Evolutionary conservation across 2,329 filamentous ascomycete species (phyloP).

Genomic region (Tolypocladium nubicola): DNA sequence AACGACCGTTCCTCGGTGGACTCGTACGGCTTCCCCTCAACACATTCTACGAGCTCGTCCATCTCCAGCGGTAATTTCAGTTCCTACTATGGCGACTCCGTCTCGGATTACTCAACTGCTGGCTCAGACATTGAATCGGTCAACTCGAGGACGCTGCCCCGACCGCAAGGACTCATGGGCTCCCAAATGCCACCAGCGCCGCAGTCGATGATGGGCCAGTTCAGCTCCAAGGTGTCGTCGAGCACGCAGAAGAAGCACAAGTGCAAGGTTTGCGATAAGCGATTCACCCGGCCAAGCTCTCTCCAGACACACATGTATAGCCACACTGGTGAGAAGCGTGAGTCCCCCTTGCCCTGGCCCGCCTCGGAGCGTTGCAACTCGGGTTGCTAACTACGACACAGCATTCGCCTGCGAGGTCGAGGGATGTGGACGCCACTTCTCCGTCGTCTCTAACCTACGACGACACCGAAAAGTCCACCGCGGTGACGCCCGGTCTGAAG

Average conservation of each 20-base stretch:
- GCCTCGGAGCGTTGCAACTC: background rate
- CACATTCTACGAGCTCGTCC: constrained; percentile 78
- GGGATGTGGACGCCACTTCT: constrained; percentile 91
- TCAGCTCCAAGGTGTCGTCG: constrained; percentile 91
- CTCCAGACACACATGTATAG: constrained; percentile 98
- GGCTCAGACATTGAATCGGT: constrained; percentile 78
- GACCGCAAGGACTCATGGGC: constrained; percentile 54
- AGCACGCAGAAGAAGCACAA: constrained; percentile 99
- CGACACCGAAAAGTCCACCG: constrained; percentile 93
- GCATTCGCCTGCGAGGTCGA: constrained; percentile 92
- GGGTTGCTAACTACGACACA: constrained; percentile 22
- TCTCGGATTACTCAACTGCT: constrained; percentile 87
- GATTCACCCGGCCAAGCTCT: constrained; percentile 89
- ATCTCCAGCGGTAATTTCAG: constrained; percentile 74
- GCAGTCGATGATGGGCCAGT: constrained; percentile 97
- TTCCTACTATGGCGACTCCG: constrained; percentile 75
- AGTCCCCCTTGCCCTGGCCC: constrained; percentile 28
- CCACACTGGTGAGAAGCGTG: constrained; percentile 96
- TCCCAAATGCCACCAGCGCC: constrained; percentile 68
- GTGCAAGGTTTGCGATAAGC: constrained; percentile 97
- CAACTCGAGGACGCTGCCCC: constrained; percentile 71
- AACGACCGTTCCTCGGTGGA: constrained; percentile 64
- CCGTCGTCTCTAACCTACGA: constrained; percentile 89
- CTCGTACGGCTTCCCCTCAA: constrained; percentile 82
- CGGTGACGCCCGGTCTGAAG: constrained; percentile 51